phyloP scores from a whole-genome alignment of 805 yeast genomes.

The Blastobotrys parvus region DNA sequence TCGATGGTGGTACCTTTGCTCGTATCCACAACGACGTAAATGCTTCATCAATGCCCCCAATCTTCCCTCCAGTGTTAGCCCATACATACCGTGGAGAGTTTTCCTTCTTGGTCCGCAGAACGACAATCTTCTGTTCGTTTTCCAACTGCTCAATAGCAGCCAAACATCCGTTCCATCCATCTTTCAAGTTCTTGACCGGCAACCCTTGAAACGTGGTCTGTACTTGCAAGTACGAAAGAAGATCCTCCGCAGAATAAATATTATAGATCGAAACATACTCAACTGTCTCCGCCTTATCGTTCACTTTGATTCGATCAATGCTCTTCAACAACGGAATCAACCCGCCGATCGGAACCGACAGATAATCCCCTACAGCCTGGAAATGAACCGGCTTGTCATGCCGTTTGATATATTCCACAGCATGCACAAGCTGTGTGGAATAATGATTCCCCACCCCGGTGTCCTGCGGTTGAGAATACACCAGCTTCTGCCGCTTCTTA shows the following conservation, averaged over 20 bases:
- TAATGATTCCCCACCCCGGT: slow-evolving; percentile 47
- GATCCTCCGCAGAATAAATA: slow-evolving; percentile 71
- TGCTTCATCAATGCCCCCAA: slow-evolving; percentile 67
- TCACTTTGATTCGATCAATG: slow-evolving; percentile 68
- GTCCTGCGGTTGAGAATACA: slow-evolving; percentile 29
- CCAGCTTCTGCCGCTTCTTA: slow-evolving; percentile 11
- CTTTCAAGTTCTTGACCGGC: slow-evolving; percentile 69
- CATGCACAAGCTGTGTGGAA: slow-evolving; percentile 81
- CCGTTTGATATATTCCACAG: slow-evolving; percentile 77
- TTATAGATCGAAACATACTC: slow-evolving; percentile 87
- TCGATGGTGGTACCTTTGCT: slow-evolving; percentile 71
- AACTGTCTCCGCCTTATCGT: slow-evolving; percentile 52
- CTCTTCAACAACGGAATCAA: slow-evolving; percentile 64
- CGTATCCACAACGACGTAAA: slow-evolving; percentile 75
- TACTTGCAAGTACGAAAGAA: slow-evolving; percentile 60
- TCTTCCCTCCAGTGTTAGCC: slow-evolving; percentile 76
- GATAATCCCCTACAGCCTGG: slow-evolving; percentile 54
- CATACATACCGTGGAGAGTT: slow-evolving; percentile 87
- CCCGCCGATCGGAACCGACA: slow-evolving; percentile 54
- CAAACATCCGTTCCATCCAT: slow-evolving; percentile 91
- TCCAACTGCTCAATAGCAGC: slow-evolving; percentile 75
- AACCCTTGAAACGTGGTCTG: slow-evolving; percentile 86
- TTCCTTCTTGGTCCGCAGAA: slow-evolving; percentile 86
- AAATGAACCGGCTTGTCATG: slow-evolving; percentile 63
- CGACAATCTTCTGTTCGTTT: slow-evolving; percentile 65